Evolutionary conservation across 192 early-diverging fungal genomes (phyloP).

Genomic region (Geranomyces variabilis): DNA sequence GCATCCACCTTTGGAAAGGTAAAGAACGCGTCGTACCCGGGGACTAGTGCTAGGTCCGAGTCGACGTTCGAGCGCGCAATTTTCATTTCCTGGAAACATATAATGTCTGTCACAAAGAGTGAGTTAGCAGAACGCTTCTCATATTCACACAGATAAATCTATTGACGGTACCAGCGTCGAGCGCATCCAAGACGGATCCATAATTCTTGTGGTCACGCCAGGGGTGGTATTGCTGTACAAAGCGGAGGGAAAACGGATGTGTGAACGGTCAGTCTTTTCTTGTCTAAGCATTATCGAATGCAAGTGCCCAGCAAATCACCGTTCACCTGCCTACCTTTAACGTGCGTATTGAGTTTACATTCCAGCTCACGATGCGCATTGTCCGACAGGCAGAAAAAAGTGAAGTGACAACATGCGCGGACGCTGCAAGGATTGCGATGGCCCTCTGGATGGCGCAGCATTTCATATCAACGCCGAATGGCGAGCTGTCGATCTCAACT

Average conservation of each 20-base stretch:
- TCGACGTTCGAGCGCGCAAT: constrained; percentile 59
- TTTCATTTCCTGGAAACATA: constrained; percentile 83
- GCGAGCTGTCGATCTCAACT: no score
- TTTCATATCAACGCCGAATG: no score
- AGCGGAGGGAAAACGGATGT: not conserved
- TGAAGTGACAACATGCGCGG: no score
- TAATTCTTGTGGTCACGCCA: constrained; percentile 31
- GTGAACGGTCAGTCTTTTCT: no score
- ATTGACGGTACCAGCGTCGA: constrained; percentile 25
- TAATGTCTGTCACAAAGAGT: constrained; percentile 50
- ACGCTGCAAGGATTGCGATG: no score
- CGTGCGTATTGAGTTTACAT: constrained; percentile 45
- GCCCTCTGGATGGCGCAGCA: no score
- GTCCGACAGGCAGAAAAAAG: no score
- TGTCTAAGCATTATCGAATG: not conserved
- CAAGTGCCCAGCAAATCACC: not conserved
- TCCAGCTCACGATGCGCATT: constrained; percentile 51
- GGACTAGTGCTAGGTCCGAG: constrained; percentile 61
- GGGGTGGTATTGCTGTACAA: constrained; percentile 32
- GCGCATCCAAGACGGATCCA: constrained; percentile 21
- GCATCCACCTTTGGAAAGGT: constrained; percentile 54
- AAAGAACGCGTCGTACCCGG: constrained; percentile 76
- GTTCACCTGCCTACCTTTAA: constrained; percentile 33
- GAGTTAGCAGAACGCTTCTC: not conserved
- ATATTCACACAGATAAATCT: constrained; percentile 2